Conservation (phyloP, 768 basidiomycete genomes). For the Lactarius deliciosus region DNA sequence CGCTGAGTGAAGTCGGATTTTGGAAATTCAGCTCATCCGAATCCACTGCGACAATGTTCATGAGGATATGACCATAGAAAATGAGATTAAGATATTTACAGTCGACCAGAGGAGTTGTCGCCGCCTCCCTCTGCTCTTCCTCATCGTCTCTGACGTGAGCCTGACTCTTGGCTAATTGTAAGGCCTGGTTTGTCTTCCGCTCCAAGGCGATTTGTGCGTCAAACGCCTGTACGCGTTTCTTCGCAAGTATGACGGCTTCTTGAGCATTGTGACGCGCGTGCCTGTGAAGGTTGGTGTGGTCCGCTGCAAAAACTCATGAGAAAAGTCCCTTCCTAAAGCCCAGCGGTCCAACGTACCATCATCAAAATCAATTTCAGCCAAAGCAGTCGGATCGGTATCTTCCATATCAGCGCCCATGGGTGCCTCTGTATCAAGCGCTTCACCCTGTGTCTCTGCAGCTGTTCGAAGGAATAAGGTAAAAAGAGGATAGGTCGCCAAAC, state of each 20-base stretch:
- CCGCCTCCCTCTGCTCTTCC: conserved; percentile 35
- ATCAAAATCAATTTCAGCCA: conserved; percentile 87
- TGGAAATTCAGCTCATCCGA: conserved; percentile 99
- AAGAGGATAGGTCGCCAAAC: not conserved
- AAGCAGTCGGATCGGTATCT: conserved; percentile 49
- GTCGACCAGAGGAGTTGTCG: conserved; percentile 60
- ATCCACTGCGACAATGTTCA: conserved; percentile 56
- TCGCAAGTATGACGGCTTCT: conserved; percentile 79
- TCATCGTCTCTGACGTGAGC: conserved; percentile 46
- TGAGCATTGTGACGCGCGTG: conserved; percentile 90
- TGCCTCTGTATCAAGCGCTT: conserved; percentile 41
- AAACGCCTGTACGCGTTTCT: conserved; percentile 78
- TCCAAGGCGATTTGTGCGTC: conserved; percentile 81
- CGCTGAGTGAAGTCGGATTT: conserved; percentile 89
- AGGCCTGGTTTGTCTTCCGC: conserved; percentile 76
- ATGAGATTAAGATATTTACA: conserved; percentile 47
- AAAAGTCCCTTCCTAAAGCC: conserved; percentile 2
- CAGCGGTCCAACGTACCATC: conserved; percentile 56
- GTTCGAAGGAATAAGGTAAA: conserved; percentile 26
- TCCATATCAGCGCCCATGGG: conserved; percentile 60
- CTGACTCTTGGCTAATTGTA: conserved; percentile 61
- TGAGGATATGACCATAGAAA: not conserved
- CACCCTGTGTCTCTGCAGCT: conserved; percentile 80
- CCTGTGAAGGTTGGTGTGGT: conserved; percentile 78
- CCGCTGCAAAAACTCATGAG: conserved; percentile 51